Base-by-base conservation (phyloP, 805 yeast species). In the Cyberlindnera amylophila region DNA sequence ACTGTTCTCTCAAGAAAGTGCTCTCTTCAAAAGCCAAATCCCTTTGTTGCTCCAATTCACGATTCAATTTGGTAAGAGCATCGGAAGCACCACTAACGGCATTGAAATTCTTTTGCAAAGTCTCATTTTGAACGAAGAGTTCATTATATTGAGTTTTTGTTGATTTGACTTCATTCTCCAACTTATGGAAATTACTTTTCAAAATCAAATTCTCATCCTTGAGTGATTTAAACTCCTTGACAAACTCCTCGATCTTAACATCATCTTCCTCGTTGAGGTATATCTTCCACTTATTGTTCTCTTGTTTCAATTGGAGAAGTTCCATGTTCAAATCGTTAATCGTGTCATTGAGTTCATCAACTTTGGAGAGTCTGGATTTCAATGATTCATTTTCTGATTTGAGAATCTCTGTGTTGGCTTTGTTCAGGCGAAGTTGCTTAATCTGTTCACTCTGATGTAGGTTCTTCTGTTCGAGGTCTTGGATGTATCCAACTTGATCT, bases 11-110 rank as follows among this genome's bases (percentile, higher is more conserved):
- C 40, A 84, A 62, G 44, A 79, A 70, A 41, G 70, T 75, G 23
- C 80, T 71, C 54, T 84, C 90, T 47, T 75, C 77, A 18, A 65
- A 53, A n/a, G 81, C 73, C 33, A 82, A 62, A 3, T 65, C 54
- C 39, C 70, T 70, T 44, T 79, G 81, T 40, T 74, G 72, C 37
- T 77, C 76, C 6, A 75, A 56, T 42, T 80, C 73, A 61, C 46
- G 59, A 38, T 66, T 67, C 6, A 68, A 41, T 42, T 56, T 64
- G 17, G 58, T 55, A 30, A 63, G 37, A 40, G 62, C 32, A 42
- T 52, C 47, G 54, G 61, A 45, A 45, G 60, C 28, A 31, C 43
- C 36, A 48, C 62, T 37, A 45, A 63, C 18, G 36, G 39, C 52
- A n/a, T 50, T 53, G 31, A 53, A 53, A 19, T 63, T 43, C 21